Percentiles rank a stretch among this genome's conserved stretches.
Conservation (phyloP, 2,329 filamentous ascomycete species). For the Fusarium sp. region DNA sequence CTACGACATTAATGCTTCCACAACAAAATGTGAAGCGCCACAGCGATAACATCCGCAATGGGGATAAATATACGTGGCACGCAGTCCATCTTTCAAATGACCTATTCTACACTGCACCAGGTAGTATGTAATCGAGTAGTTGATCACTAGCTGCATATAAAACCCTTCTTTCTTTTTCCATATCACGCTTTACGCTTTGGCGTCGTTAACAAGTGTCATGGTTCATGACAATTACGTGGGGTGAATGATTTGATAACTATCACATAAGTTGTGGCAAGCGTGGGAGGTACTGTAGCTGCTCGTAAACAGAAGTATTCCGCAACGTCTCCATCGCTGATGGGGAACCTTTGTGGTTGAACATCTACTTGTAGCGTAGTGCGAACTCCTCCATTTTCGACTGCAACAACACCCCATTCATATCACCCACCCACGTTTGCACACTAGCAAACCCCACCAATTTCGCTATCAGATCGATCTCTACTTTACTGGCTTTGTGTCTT, state of each 20-base stretch:
- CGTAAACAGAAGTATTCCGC: conserved; percentile 9
- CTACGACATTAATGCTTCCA: not conserved
- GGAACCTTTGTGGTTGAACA: conserved; percentile 22
- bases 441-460: conserved; percentile 24
- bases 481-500: not conserved
- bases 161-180: conserved; percentile 3
- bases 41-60: not conserved
- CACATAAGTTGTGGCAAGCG: conserved; percentile 3
- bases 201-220: conserved; percentile 18
- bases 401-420: conserved; percentile 13
- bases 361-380: conserved; percentile 22
- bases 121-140: not conserved
- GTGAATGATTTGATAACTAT: conserved; percentile 5
- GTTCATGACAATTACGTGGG: conserved; percentile 16
- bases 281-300: conserved; percentile 10
- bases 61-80: not conserved
- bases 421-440: conserved; percentile 8
- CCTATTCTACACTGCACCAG: not conserved
- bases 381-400: conserved; percentile 24
- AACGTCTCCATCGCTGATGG: conserved; percentile 2
- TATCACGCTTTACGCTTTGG: not conserved
- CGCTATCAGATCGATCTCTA: conserved; percentile 20
- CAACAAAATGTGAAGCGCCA: conserved; percentile 9
- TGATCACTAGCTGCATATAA: conserved; percentile 4
- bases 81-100: not conserved